Base-by-base conservation (phyloP, 1,284 basidiomycete species). In the Cutaneotrichosporon curvatum region DNA sequence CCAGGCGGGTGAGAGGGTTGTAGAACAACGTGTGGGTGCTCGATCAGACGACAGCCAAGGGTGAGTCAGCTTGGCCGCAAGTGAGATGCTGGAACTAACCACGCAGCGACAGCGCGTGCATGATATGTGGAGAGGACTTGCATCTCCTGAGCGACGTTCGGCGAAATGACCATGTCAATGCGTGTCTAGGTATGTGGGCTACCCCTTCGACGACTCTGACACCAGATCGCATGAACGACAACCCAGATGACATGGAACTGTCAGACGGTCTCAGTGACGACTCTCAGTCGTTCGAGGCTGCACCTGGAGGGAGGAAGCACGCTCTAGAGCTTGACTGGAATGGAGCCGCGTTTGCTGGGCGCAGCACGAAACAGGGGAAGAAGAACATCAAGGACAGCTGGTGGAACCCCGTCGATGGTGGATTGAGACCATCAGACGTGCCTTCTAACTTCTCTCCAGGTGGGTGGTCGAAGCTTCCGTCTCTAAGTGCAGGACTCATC, bases 391-490 rank as follows among this genome's bases (percentile, higher is more conserved):
- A 45, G 48, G 36, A 51, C 40, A 4, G 14, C 43, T 68, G 68
- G 68, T 72, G 70, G 70, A 63, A 65, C 45, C 61, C 65, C 0
- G 43, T 58, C 3, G 25, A 34, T 6, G 61, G 60, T 15, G 23
- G 43, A 2, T 42, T 51, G 4, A 35, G 49, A 1, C 10, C 37
- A 6, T 46, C 36, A 19, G 53, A 52, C 15, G 36, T 72, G n/a
- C 87, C 87, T 0, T 50, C 57, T 4, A 87, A 85, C 59, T 82
- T 79, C 59, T 80, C 79, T 0, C 86, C 87, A 47, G 82, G 86
- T 85, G 62, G 37, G 68, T 35, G 33, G 7, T 37, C 20, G 20
- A 23, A 9, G 8, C 10, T 12, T 8, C 7, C 19, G 8, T 11
- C 23, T 33, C 37, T 43, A 28, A 50, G 12, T 4, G 18, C 51